phyloP scores from a whole-genome alignment of 1,284 basidiomycete genomes.

The Microstroma glucosiphilum region DNA sequence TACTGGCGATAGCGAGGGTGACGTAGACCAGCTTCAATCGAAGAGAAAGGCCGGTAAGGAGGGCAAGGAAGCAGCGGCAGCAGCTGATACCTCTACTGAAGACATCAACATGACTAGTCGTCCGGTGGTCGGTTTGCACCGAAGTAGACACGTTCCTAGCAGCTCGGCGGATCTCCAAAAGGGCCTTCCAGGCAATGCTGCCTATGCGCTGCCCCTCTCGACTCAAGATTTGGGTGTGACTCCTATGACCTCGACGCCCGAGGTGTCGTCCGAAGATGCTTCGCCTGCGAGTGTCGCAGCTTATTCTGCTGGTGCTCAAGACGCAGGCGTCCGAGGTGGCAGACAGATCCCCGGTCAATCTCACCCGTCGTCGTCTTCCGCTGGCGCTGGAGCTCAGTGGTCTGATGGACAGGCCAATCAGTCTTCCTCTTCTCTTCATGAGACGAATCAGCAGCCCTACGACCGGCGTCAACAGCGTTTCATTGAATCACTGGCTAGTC shows the following conservation, averaged over 20 bases:
- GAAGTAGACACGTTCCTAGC: not conserved
- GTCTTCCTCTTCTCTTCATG: not conserved
- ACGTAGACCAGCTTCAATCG: not conserved
- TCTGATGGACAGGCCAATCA: not conserved
- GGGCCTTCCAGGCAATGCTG: no score
- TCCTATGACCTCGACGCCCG: not conserved
- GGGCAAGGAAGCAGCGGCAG: not conserved
- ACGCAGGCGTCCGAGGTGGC: not conserved
- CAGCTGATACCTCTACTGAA: no score
- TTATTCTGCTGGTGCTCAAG: not conserved
- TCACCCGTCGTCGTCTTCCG: not conserved
- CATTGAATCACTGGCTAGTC: no score
- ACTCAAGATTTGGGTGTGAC: conserved; percentile 3
- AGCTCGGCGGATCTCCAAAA: no score
- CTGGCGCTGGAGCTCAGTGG: not conserved
- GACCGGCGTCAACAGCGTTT: no score
- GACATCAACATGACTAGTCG: not conserved
- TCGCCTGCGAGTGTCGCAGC: not conserved
- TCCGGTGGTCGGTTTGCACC: not conserved
- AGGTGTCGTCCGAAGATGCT: not conserved
- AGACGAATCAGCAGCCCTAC: not conserved
- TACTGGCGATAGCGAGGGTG: not conserved
- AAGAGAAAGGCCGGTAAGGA: conserved; percentile 1
- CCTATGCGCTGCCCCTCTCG: conserved; percentile 3
- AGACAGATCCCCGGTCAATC: no score